These are phyloP conservation scores for Lepidopterella palustris DNA, from an alignment of 495 filamentous ascomycete genomes.

Conservation along the genomic window DNA sequence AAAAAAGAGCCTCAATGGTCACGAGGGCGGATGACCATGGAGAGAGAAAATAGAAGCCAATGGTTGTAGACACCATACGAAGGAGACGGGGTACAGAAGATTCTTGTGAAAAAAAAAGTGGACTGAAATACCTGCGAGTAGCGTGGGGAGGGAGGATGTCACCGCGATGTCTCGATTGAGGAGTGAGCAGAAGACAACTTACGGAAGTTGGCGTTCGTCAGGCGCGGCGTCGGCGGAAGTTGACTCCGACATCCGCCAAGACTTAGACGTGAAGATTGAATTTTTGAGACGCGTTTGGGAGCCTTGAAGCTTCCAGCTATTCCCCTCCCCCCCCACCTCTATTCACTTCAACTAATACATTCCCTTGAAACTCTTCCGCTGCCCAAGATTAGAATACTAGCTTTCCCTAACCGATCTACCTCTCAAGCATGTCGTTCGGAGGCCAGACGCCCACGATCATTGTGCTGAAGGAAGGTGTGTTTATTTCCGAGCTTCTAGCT, in stretches of 20 bases:
- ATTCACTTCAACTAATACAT: background rate
- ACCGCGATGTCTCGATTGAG: background rate
- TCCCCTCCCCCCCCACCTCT: background rate
- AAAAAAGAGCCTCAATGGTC: background rate
- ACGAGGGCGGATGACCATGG: background rate
- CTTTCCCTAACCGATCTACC: slow-evolving; percentile 10
- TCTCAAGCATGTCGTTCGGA: slow-evolving; percentile 76
- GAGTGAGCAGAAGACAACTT: background rate
- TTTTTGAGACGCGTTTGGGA: slow-evolving; percentile 3
- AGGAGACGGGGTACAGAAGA: background rate
- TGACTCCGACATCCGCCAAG: background rate
- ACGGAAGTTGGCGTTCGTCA: background rate
- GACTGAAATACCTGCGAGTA: background rate
- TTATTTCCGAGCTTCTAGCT: slow-evolving; percentile 9
- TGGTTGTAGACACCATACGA: background rate
- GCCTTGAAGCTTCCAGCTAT: background rate
- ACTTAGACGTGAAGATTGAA: slow-evolving; percentile 3
- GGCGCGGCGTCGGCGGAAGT: background rate
- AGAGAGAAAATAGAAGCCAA: background rate
- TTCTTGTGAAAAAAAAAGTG: background rate
- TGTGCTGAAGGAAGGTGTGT: slow-evolving; percentile 91
- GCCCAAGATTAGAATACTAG: slow-evolving; percentile 28
- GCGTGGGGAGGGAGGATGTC: background rate
- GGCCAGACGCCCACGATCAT: slow-evolving; percentile 98
- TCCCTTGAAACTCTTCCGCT: slow-evolving; percentile 16